A percentile compares a stretch with the other conserved stretches of the same genome.
Conservation (phyloP, 2,329 filamentous ascomycete species). For the Colletotrichum zoysiae region DNA sequence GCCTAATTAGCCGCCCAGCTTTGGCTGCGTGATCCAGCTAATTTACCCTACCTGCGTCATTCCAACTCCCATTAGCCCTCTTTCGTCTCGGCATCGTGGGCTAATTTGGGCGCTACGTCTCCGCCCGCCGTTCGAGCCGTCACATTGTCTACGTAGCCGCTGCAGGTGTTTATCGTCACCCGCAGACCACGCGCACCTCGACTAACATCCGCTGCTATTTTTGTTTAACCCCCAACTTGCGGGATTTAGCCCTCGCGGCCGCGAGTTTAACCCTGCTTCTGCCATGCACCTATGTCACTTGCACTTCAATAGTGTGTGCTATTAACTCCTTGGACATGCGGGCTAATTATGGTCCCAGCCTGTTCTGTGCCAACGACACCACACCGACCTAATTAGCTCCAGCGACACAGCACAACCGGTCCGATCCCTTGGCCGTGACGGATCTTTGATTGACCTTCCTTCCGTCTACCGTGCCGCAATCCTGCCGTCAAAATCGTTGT, state of each 20-base stretch:
- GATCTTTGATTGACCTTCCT: conserved; percentile 17
- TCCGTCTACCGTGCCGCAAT: conserved; percentile 43
- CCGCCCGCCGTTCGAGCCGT: conserved; percentile 24
- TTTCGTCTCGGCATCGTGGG: conserved; percentile 40
- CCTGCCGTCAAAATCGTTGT: conserved; percentile 29
- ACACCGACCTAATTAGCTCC: conserved; percentile 24
- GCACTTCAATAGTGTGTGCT: conserved; percentile 11
- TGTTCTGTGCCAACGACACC: neutral
- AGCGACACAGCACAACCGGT: neutral
- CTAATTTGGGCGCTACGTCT: conserved; percentile 45
- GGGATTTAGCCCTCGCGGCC: conserved; percentile 29
- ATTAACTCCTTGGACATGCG: neutral
- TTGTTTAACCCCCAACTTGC: conserved; percentile 50
- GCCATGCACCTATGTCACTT: conserved; percentile 6
- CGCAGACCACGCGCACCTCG: conserved; percentile 32
- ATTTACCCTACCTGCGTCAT: conserved; percentile 38
- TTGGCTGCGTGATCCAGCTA: conserved; percentile 30
- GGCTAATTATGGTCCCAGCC: conserved; percentile 34
- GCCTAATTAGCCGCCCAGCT: conserved; percentile 41
- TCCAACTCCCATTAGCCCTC: conserved; percentile 27
- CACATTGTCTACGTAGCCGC: conserved; percentile 24
- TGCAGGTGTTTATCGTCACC: conserved; percentile 42
- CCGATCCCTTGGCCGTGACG: neutral
- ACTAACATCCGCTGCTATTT: conserved; percentile 49
- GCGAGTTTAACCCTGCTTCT: conserved; percentile 19